Conservation (phyloP, 2,329 filamentous ascomycete genomes). For the Emergomyces orientalis region DNA sequence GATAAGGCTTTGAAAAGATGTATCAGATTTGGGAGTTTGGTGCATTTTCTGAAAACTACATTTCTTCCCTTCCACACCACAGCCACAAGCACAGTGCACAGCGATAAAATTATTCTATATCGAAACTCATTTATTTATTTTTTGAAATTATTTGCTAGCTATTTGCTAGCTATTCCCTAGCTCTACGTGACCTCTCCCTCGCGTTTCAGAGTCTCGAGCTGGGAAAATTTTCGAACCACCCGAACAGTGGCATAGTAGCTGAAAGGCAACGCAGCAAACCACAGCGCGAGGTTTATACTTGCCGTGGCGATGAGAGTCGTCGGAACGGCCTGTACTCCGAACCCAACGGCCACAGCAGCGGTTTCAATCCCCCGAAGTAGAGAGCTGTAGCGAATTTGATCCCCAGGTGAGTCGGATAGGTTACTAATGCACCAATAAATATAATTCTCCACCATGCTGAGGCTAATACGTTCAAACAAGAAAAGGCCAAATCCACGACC, state of each 20-base stretch:
- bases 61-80: no score
- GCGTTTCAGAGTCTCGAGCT: slow-evolving; percentile 17
- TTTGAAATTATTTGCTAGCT: background rate
- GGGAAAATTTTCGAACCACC: slow-evolving; percentile 34
- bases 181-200: background rate
- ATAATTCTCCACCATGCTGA: slow-evolving; percentile 37
- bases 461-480: slow-evolving; percentile 34
- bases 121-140: background rate
- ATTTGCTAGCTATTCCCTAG: background rate
- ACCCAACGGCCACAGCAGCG: slow-evolving; percentile 28
- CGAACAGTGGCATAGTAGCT: slow-evolving; percentile 38
- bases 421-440: slow-evolving; percentile 43
- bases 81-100: no score
- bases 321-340: slow-evolving; percentile 39
- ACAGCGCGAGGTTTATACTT: slow-evolving; percentile 33
- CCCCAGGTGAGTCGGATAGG: slow-evolving; percentile 36
- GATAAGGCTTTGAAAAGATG: no score
- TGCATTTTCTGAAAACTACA: no score
- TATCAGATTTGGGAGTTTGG: no score
- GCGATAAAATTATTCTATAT: no score
- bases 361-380: slow-evolving; percentile 26
- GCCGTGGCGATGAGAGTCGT: slow-evolving; percentile 30
- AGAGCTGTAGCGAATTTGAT: slow-evolving; percentile 40
- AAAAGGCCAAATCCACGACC: slow-evolving; percentile 38
- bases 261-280: slow-evolving; percentile 37